A percentile compares a stretch with the other conserved stretches of the same genome.
Conservation (phyloP, 306 rosid species). For the Quercus parvula region DNA sequence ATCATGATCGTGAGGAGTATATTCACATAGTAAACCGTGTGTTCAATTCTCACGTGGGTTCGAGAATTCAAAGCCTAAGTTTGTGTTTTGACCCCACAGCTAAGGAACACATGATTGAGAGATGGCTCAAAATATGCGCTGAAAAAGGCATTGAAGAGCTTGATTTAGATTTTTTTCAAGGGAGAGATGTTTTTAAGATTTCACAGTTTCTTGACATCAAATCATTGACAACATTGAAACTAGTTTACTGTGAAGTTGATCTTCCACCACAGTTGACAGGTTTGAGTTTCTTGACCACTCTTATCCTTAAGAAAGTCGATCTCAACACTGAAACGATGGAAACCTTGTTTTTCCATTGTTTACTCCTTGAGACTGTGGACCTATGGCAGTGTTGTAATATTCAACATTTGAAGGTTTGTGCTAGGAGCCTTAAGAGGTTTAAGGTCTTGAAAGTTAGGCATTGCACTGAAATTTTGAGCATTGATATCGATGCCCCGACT, state of each 20-base stretch:
- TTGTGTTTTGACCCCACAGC: slow-evolving; percentile 15
- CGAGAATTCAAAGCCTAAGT: background rate
- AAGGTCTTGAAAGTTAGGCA: slow-evolving; percentile 17
- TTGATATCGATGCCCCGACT: slow-evolving; percentile 23
- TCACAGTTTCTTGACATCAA: background rate
- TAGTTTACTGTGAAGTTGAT: background rate
- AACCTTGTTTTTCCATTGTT: background rate
- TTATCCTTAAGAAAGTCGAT: background rate
- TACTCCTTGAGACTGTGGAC: slow-evolving; percentile 15
- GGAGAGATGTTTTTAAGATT: background rate
- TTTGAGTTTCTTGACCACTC: background rate
- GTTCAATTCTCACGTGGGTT: slow-evolving; percentile 12
- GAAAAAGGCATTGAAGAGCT: slow-evolving; percentile 23
- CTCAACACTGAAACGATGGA: background rate
- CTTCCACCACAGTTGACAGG: background rate
- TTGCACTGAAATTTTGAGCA: background rate
- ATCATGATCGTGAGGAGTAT: background rate
- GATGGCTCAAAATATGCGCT: slow-evolving; percentile 21
- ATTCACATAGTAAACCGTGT: background rate
- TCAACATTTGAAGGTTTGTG: background rate
- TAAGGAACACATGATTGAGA: background rate
- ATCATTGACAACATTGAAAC: background rate
- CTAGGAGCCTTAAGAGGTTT: background rate
- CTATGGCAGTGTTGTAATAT: background rate
- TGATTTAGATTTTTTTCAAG: background rate